Percentiles rank a stretch among this genome's conserved stretches.
Conservation (phyloP, 768 basidiomycete species). For the Mycena epipterygia region DNA sequence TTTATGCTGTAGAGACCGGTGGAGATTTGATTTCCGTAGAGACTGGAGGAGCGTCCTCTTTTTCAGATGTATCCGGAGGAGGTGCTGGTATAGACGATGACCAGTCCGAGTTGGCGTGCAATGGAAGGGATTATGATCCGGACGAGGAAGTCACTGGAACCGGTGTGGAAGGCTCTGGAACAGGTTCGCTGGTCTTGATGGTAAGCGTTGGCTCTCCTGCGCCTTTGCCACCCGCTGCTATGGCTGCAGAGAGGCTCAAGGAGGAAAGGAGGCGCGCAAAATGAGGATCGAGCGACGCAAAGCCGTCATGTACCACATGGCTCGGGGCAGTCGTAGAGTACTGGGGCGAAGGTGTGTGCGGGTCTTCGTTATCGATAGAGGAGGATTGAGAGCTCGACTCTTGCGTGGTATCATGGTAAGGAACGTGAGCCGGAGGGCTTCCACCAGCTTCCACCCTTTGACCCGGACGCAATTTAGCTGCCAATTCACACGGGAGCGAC, state of each 20-base stretch:
- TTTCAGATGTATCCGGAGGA: constrained; percentile 23
- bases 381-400: constrained; percentile 80
- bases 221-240: constrained; percentile 38
- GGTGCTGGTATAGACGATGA: constrained; percentile 36
- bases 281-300: constrained; percentile 70
- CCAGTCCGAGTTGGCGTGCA: constrained; percentile 36
- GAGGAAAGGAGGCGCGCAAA: constrained; percentile 77
- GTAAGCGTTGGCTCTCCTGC: constrained; percentile 27
- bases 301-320: constrained; percentile 50
- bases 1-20: too few relatives aligned
- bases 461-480: constrained; percentile 77
- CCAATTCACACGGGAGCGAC: constrained; percentile 23
- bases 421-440: constrained; percentile 80
- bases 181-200: constrained; percentile 24
- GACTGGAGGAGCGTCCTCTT: constrained; percentile 22
- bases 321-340: constrained; percentile 56
- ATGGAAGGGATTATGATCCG: constrained; percentile 26
- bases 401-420: constrained; percentile 56
- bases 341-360: constrained; percentile 74
- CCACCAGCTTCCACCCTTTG: constrained; percentile 97
- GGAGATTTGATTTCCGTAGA: constrained; percentile 12
- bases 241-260: constrained; percentile 69
- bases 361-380: constrained; percentile 70
- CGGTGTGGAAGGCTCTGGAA: constrained; percentile 38
- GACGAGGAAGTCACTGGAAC: constrained; percentile 40